Base-by-base conservation (phyloP, 2,329 filamentous ascomycete species). In the Cercospora berteroae region DNA sequence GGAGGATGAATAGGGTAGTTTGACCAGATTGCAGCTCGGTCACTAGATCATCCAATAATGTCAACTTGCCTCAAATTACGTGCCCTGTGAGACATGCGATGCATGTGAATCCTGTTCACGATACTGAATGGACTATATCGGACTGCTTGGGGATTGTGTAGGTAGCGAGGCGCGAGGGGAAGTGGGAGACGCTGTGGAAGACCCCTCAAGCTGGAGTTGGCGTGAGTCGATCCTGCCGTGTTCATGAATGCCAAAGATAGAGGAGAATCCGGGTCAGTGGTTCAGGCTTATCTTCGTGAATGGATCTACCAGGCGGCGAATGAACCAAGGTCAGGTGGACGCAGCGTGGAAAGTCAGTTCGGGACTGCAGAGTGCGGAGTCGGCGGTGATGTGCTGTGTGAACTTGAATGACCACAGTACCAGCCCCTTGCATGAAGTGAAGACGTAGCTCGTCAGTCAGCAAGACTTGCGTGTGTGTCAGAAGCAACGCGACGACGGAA, bases 231-330 rank as follows among this genome's bases (percentile, higher is more conserved):
- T 60, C 23, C 36, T 36, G 36, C 20, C 39, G 31, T 36, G 33
- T 5, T 39, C 13, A 39, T 42, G 36, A 60, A 36, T 18, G 58
- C 27, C 58, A 60, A 16, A 23, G 55, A 58, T 58, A 58, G 31
- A 58, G 55, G 29, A 31, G 55, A n/a, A n/a, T 13, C 27, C 27
- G 18, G 36, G 18, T n/a, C 58, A 18, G 58, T 42, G 58, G 59
- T 42, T 20, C 27, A 61, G 59, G 36, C 59, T 61, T 61, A 61
- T 61, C 59, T n/a, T 29, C 31, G 58, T 60, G 18, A 25, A 48
- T 44, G 59, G 39, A 61, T 50, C 42, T 29, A 58, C 27, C 27
- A 58, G 55, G 55, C 55, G 55, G 55, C 55, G 31, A 58, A 58
- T 12, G 27, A 36, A 12, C 55, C 31, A 33, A 36, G 27, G 55